Conservation (phyloP, 202 grass and related monocot species). For the Digitaria exilis region DNA sequence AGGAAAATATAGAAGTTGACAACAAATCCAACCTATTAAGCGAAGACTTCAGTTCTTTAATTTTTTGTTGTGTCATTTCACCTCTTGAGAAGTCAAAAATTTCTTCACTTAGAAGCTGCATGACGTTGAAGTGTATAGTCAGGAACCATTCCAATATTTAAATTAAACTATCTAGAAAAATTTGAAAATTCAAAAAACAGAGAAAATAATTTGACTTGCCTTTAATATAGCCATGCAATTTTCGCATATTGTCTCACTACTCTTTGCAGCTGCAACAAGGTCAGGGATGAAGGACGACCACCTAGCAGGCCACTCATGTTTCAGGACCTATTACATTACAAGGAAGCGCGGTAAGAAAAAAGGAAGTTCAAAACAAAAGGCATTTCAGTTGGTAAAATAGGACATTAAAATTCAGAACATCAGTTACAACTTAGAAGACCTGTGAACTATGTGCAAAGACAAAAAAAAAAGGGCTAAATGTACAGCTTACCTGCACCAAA, state of each 20-base stretch:
- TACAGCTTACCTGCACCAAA: conserved; percentile 86
- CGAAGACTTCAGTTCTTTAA: conserved; percentile 99
- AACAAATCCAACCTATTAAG: conserved; percentile 80
- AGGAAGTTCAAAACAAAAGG: background rate
- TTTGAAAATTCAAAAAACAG: background rate
- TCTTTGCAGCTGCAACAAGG: conserved; percentile 95
- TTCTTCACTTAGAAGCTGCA: conserved; percentile 99
- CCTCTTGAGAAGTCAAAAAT: conserved; percentile 99
- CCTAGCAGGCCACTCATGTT: conserved; percentile 98
- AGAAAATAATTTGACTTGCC: conserved; percentile 54
- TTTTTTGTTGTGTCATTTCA: conserved; percentile 98
- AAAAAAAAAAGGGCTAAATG: background rate
- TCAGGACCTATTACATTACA: conserved; percentile 69
- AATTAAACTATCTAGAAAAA: background rate
- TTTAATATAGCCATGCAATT: conserved; percentile 99
- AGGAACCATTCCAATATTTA: conserved; percentile 18
- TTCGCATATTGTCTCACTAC: conserved; percentile 97
- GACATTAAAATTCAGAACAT: background rate
- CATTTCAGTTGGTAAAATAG: background rate
- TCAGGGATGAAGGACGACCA: conserved; percentile 98
- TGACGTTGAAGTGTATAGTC: conserved; percentile 16
- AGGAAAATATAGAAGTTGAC: conserved; percentile 18
- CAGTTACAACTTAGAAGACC: conserved; percentile 7
- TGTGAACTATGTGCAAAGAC: background rate
- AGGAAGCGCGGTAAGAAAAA: conserved; percentile 6